phyloP scores from a whole-genome alignment of 139 green algal species.

The Volvox africanus region DNA sequence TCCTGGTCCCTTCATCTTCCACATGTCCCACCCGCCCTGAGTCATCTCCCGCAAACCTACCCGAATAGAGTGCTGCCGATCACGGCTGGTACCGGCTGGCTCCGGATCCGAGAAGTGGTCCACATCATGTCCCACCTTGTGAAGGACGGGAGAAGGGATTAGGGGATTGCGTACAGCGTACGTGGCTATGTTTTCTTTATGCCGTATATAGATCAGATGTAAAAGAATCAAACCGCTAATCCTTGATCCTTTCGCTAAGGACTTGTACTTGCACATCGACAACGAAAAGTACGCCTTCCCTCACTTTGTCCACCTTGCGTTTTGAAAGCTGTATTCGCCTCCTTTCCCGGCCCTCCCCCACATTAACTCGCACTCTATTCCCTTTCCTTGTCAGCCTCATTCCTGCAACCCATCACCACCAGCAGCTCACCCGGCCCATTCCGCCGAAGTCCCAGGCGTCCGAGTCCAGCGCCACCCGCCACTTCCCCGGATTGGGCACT shows the following conservation, averaged over 20 bases:
- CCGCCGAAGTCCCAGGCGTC: slow-evolving; percentile 90
- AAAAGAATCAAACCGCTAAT: too few relatives aligned
- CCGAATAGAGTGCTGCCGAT: slow-evolving; percentile 54
- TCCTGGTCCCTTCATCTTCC: not conserved
- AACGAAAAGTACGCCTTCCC: too few relatives aligned
- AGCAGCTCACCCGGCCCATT: slow-evolving; percentile 70
- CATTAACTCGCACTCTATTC: not conserved
- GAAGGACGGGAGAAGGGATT: too few relatives aligned
- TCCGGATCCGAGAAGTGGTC: slow-evolving; percentile 87
- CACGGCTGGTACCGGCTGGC: slow-evolving; percentile 22
- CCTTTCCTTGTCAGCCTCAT: not conserved
- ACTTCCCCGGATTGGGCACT: slow-evolving; percentile 79
- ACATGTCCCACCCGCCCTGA: not conserved
- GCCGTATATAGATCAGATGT: too few relatives aligned
- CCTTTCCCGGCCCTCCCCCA: not conserved
- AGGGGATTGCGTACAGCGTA: too few relatives aligned
- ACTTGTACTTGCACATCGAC: too few relatives aligned
- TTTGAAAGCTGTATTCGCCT: not conserved
- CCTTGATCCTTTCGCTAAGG: too few relatives aligned
- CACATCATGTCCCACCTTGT: slow-evolving; percentile 48
- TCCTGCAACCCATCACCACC: not conserved
- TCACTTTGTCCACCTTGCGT: too few relatives aligned
- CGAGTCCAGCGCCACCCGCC: slow-evolving; percentile 88
- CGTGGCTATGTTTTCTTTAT: too few relatives aligned
- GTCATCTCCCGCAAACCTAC: not conserved